phyloP scores from a whole-genome alignment of 805 yeast species.

The Wilhelminamyces savonicus region DNA sequence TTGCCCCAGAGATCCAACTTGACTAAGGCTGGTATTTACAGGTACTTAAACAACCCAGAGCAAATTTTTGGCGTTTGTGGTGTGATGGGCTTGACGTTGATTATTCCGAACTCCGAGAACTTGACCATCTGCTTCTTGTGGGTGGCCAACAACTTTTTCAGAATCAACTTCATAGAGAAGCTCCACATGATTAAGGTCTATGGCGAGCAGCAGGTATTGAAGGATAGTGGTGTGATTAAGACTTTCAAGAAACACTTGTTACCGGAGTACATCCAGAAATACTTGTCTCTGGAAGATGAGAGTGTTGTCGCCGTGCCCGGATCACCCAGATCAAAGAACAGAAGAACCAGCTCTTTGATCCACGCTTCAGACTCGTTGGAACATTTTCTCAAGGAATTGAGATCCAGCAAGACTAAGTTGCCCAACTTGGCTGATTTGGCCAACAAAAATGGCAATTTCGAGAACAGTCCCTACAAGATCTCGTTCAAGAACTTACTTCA shows the following conservation, averaged over 20 bases:
- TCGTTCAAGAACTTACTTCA: slow-evolving; percentile 15
- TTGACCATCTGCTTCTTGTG: slow-evolving; percentile 49
- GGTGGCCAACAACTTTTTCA: slow-evolving; percentile 59
- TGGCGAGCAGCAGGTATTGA: slow-evolving; percentile 54
- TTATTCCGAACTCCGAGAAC: slow-evolving; percentile 46
- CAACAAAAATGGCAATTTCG: too few relatives aligned
- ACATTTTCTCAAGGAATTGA: slow-evolving; percentile 36
- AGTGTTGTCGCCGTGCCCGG: slow-evolving; percentile 1
- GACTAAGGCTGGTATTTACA: slow-evolving; percentile 74
- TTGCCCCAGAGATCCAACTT: slow-evolving; percentile 39
- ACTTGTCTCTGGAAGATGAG: slow-evolving; percentile 14
- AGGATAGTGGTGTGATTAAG: slow-evolving; percentile 46
- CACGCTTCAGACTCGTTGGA: slow-evolving; percentile 44
- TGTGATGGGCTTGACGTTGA: slow-evolving; percentile 67
- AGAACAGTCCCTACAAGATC: too few relatives aligned
- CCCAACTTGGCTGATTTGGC: slow-evolving; percentile 30
- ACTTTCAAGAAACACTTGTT: slow-evolving; percentile 37
- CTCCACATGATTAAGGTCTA: slow-evolving; percentile 73
- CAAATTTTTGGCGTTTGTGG: slow-evolving; percentile 74
- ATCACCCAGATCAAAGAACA: slow-evolving; percentile 2
- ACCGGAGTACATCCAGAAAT: slow-evolving; percentile 32
- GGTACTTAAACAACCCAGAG: slow-evolving; percentile 80
- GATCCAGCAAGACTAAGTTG: slow-evolving; percentile 25
- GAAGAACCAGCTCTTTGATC: slow-evolving; percentile 28
- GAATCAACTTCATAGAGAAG: slow-evolving; percentile 68